A percentile compares a stretch with the other conserved stretches of the same genome.
Conservation (phyloP, 2,329 filamentous ascomycete species). For the Botrytis fragariae region DNA sequence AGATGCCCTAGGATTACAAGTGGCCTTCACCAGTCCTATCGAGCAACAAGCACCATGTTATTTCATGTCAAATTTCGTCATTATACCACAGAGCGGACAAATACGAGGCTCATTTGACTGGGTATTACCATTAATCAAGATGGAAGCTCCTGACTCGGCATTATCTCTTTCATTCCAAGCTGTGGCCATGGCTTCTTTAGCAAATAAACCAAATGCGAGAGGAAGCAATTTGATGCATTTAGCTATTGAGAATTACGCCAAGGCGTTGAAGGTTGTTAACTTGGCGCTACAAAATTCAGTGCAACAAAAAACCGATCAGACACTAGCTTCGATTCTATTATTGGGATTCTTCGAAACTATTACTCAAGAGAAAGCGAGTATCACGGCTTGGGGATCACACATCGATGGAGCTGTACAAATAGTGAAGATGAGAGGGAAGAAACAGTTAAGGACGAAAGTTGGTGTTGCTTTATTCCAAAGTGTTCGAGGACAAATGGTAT, state of each 20-base stretch:
- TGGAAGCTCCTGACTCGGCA: constrained; percentile 45
- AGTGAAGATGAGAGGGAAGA: constrained; percentile 55
- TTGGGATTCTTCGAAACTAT: constrained; percentile 58
- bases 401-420: constrained; percentile 63
- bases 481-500: constrained; percentile 59
- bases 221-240: constrained; percentile 38
- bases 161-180: constrained; percentile 58
- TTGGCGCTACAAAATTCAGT: constrained; percentile 51
- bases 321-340: constrained; percentile 58
- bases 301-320: constrained; percentile 53
- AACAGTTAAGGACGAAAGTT: constrained; percentile 52
- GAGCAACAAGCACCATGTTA: constrained; percentile 57
- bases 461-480: constrained; percentile 57
- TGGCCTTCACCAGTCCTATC: constrained; percentile 45
- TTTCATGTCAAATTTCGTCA: constrained; percentile 60
- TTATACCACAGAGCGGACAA: constrained; percentile 50
- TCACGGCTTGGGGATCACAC: constrained; percentile 61
- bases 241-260: constrained; percentile 54
- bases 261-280: constrained; percentile 53
- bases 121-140: constrained; percentile 53
- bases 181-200: constrained; percentile 56
- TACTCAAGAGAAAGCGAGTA: constrained; percentile 52
- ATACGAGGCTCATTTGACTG: constrained; percentile 59
- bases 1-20: neutral
- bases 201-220: constrained; percentile 47